Evolutionary conservation across 371 early-diverging fungal species (phyloP).

Genomic region (Thermomucor indicae-seudaticae): DNA sequence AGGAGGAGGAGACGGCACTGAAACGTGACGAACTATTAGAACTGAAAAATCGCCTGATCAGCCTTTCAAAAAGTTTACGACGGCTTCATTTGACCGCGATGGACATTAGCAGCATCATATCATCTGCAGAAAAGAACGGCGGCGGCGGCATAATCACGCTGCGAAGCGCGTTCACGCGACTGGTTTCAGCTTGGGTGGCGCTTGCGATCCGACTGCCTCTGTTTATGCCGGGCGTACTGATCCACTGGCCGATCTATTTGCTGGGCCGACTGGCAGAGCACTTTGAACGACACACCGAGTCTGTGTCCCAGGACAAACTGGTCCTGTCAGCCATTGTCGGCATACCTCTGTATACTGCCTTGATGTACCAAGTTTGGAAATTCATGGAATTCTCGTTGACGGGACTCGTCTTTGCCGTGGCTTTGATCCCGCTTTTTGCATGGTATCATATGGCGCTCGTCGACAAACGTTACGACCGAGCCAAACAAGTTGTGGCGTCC

Average conservation of each 20-base stretch:
- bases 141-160: slow-evolving; percentile 39
- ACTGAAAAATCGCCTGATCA: slow-evolving; percentile 30
- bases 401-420: slow-evolving; percentile 19
- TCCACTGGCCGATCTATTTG: slow-evolving; percentile 52
- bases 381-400: slow-evolving; percentile 21
- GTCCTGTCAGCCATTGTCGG: slow-evolving; percentile 28
- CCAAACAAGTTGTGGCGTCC: slow-evolving; percentile 38
- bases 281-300: slow-evolving; percentile 49
- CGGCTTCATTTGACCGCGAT: slow-evolving; percentile 31
- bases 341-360: slow-evolving; percentile 30
- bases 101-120: slow-evolving; percentile 45
- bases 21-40: slow-evolving; percentile 13
- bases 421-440: slow-evolving; percentile 39
- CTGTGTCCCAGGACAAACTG: slow-evolving; percentile 50
- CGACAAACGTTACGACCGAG: slow-evolving; percentile 46
- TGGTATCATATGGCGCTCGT: slow-evolving; percentile 49
- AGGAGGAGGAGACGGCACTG: background rate
- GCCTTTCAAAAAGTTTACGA: slow-evolving; percentile 33
- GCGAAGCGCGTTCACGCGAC: slow-evolving; percentile 23
- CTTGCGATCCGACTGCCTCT: slow-evolving; percentile 47
- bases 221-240: slow-evolving; percentile 50
- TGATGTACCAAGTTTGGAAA: slow-evolving; percentile 33
- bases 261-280: slow-evolving; percentile 39
- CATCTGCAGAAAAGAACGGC: too few relatives aligned
- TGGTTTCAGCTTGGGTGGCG: slow-evolving; percentile 30